A percentile compares a stretch with the other conserved stretches of the same genome.
Evolutionary conservation across 2,329 filamentous ascomycete species (phyloP).

Genomic region (Orbilia brochopaga): DNA sequence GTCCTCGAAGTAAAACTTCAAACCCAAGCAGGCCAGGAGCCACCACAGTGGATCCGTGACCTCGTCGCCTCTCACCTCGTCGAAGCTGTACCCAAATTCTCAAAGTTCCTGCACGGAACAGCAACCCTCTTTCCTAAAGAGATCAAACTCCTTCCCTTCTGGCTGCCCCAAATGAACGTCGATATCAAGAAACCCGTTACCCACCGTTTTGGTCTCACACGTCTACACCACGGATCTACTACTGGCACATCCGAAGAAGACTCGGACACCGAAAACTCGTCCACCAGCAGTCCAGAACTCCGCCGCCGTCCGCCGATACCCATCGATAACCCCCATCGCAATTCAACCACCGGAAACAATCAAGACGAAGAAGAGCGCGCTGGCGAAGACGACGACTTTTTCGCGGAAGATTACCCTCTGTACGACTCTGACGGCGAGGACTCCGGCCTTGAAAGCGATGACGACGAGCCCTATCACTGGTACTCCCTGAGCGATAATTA

Average conservation of each 20-base stretch:
- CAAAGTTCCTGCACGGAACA: conserved; percentile 96
- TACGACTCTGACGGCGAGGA: conserved; percentile 45
- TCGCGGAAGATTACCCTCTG: conserved; percentile 38
- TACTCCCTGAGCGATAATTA: conserved; percentile 40
- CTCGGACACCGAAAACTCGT: conserved; percentile 68
- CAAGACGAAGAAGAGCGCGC: conserved; percentile 57
- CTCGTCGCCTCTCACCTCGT: conserved; percentile 92
- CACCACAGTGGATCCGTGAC: conserved; percentile 94
- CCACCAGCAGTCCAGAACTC: conserved; percentile 24
- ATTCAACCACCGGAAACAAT: conserved; percentile 13
- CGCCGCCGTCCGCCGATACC: conserved; percentile 28
- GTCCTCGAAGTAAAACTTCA: conserved; percentile 97
- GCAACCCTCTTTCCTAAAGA: conserved; percentile 83
- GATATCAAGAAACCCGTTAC: conserved; percentile 93
- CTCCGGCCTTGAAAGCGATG: conserved; percentile 41
- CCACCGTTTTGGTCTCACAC: conserved; percentile 87
- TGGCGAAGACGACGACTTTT: conserved; percentile 44
- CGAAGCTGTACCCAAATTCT: conserved; percentile 98
- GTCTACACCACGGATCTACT: conserved; percentile 74
- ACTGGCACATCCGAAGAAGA: conserved; percentile 78
- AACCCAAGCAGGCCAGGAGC: conserved; percentile 91
- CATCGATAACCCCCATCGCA: conserved; percentile 1
- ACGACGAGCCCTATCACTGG: conserved; percentile 39
- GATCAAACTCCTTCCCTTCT: conserved; percentile 91
- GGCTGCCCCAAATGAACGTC: conserved; percentile 97